These are phyloP conservation scores for Penicillium oxalicum DNA, from an alignment of 2,329 filamentous ascomycete species.

Conservation along the genomic window DNA sequence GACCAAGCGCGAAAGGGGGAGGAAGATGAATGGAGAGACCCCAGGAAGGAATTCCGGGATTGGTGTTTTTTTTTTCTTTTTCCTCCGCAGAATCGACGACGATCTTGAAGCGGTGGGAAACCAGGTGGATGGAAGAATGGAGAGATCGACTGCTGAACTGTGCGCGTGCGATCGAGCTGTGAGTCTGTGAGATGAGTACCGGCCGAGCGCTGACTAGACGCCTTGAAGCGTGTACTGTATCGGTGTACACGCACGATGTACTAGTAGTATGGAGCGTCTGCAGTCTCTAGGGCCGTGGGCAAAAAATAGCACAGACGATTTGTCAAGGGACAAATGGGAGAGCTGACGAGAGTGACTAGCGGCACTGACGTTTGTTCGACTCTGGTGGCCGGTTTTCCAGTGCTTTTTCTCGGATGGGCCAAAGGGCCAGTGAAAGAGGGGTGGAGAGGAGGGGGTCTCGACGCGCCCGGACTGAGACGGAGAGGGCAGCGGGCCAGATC, in stretches of 20 bases:
- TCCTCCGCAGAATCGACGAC: not conserved
- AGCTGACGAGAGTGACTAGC: slow-evolving; percentile 4
- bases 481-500: slow-evolving; percentile 13
- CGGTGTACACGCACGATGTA: not conserved
- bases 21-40: not conserved
- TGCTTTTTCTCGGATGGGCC: slow-evolving; percentile 11
- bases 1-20: not conserved
- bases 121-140: slow-evolving; percentile 3
- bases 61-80: not conserved
- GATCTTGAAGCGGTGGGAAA: slow-evolving; percentile 1
- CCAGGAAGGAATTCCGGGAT: not conserved
- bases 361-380: slow-evolving; percentile 26
- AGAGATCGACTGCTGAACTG: slow-evolving; percentile 8
- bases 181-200: not conserved
- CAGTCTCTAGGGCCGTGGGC: slow-evolving; percentile 1
- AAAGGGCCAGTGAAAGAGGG: not conserved
- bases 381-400: slow-evolving; percentile 1
- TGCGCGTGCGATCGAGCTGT: not conserved
- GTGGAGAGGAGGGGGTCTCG: slow-evolving; percentile 2
- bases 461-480: not conserved
- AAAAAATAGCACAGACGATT: not conserved
- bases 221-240: too few species aligned
- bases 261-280: not conserved
- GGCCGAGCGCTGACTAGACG: too few species aligned
- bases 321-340: slow-evolving; percentile 14